Percentiles rank a stretch among this genome's conserved stretches.
These are phyloP conservation scores for Leccinum disarticulatum DNA, from an alignment of 768 basidiomycete genomes.

Conservation along the genomic window DNA sequence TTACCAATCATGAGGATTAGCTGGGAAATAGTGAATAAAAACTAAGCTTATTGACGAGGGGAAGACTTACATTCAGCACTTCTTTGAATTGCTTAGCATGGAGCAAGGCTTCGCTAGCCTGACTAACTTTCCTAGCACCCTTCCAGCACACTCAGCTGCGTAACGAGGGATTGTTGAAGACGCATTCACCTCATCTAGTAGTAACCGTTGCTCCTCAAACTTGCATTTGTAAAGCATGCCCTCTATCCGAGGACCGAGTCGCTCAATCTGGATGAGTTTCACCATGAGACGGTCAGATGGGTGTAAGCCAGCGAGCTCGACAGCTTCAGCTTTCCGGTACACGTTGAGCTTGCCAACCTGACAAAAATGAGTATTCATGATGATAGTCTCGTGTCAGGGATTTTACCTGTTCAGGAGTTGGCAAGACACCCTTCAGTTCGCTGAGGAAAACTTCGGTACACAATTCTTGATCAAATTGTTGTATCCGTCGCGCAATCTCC, in stretches of 20 bases:
- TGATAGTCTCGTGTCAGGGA: not conserved
- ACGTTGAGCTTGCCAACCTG: slow-evolving; percentile 88
- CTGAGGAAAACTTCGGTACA: slow-evolving; percentile 89
- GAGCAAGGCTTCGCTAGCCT: slow-evolving; percentile 77
- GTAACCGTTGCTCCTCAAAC: slow-evolving; percentile 81
- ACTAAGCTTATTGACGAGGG: slow-evolving; percentile 17
- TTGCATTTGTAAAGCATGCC: slow-evolving; percentile 93
- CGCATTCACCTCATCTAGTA: slow-evolving; percentile 73
- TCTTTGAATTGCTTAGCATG: slow-evolving; percentile 89
- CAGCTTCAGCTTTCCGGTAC: slow-evolving; percentile 81
- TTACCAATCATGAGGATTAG: slow-evolving; percentile 95
- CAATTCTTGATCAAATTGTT: slow-evolving; percentile 82
- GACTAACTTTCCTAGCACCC: slow-evolving; percentile 78
- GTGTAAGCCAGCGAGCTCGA: slow-evolving; percentile 87
- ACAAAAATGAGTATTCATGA: not conserved
- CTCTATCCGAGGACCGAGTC: slow-evolving; percentile 82
- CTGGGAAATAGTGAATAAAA: slow-evolving; percentile 34
- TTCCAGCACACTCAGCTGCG: slow-evolving; percentile 31
- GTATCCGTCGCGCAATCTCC: slow-evolving; percentile 79
- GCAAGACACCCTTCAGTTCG: slow-evolving; percentile 84
- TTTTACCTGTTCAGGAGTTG: slow-evolving; percentile 84
- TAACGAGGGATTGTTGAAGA: not conserved
- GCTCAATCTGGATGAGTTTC: slow-evolving; percentile 91
- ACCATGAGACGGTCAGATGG: slow-evolving; percentile 97
- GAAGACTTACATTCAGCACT: slow-evolving; percentile 64